Conservation (phyloP, 2,329 filamentous ascomycete genomes). For the Fusarium citri region DNA sequence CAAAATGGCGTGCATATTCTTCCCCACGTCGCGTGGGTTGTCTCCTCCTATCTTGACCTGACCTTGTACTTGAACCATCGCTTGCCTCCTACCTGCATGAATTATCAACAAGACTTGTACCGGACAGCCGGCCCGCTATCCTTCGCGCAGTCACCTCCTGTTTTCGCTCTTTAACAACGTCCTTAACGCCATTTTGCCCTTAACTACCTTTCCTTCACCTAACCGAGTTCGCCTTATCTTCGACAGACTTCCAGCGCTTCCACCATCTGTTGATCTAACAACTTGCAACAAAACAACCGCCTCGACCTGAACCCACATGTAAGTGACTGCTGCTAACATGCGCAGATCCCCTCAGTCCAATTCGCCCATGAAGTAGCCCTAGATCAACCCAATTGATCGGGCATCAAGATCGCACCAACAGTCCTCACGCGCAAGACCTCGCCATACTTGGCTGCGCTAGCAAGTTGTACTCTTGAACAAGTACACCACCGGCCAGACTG, state of each 20-base stretch:
- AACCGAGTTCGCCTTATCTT: slow-evolving; percentile 49
- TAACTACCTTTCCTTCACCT: slow-evolving; percentile 44
- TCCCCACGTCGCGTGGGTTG: slow-evolving; percentile 21
- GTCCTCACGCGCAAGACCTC: slow-evolving; percentile 58
- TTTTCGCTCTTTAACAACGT: slow-evolving; percentile 56
- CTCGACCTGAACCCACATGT: slow-evolving; percentile 36
- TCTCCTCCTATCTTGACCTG: slow-evolving; percentile 53
- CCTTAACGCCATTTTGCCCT: slow-evolving; percentile 61
- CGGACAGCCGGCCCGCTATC: slow-evolving; percentile 60
- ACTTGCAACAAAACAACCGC: slow-evolving; percentile 62
- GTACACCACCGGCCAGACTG: slow-evolving; percentile 5
- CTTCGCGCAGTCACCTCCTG: slow-evolving; percentile 67
- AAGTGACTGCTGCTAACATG: slow-evolving; percentile 24
- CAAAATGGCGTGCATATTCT: slow-evolving; percentile 2
- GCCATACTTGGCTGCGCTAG: slow-evolving; percentile 57
- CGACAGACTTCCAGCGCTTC: slow-evolving; percentile 62
- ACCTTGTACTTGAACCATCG: slow-evolving; percentile 58
- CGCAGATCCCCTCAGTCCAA: neutral
- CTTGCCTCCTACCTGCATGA: slow-evolving; percentile 56
- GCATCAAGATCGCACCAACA: slow-evolving; percentile 53
- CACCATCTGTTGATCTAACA: slow-evolving; percentile 62
- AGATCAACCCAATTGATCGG: slow-evolving; percentile 47
- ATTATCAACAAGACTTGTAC: slow-evolving; percentile 57
- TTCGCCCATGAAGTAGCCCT: slow-evolving; percentile 3
- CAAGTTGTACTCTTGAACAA: slow-evolving; percentile 48